phyloP scores from a whole-genome alignment of 306 rosid genomes.

The Vigna radiata region DNA sequence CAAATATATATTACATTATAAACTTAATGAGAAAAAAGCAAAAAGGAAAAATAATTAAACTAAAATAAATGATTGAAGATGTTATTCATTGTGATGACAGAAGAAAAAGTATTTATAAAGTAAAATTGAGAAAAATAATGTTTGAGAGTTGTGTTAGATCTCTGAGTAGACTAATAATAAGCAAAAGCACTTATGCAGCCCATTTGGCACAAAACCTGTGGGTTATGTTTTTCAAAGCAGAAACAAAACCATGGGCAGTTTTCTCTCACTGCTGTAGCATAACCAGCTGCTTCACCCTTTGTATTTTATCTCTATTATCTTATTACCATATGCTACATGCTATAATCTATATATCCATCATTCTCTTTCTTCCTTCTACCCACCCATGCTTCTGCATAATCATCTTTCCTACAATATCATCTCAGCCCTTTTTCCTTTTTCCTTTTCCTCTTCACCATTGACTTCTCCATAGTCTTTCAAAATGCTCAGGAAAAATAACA shows the following conservation, averaged over 20 bases:
- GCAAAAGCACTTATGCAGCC: neutral
- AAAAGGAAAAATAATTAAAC: too few species aligned
- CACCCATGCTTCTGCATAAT: neutral
- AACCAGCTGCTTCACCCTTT: slow-evolving; percentile 59
- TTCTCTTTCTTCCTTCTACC: slow-evolving; percentile 2
- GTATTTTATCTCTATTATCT: neutral
- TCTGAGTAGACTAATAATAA: neutral
- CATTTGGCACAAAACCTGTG: slow-evolving; percentile 53
- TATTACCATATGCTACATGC: neutral
- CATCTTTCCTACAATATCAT: neutral
- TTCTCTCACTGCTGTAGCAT: slow-evolving; percentile 47
- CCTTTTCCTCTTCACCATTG: slow-evolving; percentile 25
- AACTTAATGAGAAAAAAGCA: too few species aligned
- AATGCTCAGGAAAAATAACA: slow-evolving; percentile 13
- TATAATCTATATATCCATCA: slow-evolving; percentile 5
- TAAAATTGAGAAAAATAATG: too few species aligned
- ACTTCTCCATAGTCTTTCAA: slow-evolving; percentile 15
- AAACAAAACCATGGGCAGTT: slow-evolving; percentile 93
- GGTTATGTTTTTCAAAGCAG: slow-evolving; percentile 42
- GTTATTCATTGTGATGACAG: too few species aligned
- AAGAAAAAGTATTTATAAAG: too few species aligned
- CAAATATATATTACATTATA: too few species aligned
- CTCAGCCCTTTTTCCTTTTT: neutral
- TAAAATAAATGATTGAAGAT: too few species aligned
- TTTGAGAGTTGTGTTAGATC: too few species aligned